Base-by-base conservation (phyloP, 352 stramenopile species). In the Phytopythium helicoides region DNA sequence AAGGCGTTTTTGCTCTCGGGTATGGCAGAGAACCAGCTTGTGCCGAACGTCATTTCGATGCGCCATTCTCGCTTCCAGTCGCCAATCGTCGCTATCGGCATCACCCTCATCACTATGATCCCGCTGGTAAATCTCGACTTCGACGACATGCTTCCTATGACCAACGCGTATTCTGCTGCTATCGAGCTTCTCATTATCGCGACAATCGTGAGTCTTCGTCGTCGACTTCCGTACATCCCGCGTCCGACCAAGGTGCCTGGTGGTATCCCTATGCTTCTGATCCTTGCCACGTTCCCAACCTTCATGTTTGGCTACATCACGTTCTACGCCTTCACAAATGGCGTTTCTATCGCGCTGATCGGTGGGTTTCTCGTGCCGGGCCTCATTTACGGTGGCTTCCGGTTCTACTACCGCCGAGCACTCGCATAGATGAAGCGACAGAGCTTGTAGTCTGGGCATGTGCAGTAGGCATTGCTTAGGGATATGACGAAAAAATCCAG, bases 101-200 rank as follows among this genome's bases (percentile, higher is more conserved):
- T 73, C 28, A 80, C 68, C 8, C 52, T 81, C 1, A 22, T 71
- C 15, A 39, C 68, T 25, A 76, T 67, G 51, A 47, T 88, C 6
- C 59, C 64, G 34, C 54, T 90, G 10, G 26, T 86, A 26, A 64
- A 52, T 28, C 23, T 87, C 36, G 76, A 85, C 44, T 93, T 92
- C 47, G 57, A 92, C 23, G 68, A 74, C 38, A 69, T 95, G 40
- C 49, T 97, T 6, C 71, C 84, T 15, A 79, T 98, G 62, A 76
- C 96, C 16, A 98, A 98, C 65, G 86, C 94, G 8, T 93, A 95
- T 53, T 96, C 95, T 38, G 76, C 81, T 14, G 68, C 85, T 18
- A 65, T 85, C 14, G 67, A 98, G 38, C 37, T 98, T 4, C 59
- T 98, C 28, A 92, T 98, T 52, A 96, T 98, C 57, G 70, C 65